phyloP scores from a whole-genome alignment of 2,329 filamentous ascomycete genomes.

The Hymenoscyphus fraxineus region DNA sequence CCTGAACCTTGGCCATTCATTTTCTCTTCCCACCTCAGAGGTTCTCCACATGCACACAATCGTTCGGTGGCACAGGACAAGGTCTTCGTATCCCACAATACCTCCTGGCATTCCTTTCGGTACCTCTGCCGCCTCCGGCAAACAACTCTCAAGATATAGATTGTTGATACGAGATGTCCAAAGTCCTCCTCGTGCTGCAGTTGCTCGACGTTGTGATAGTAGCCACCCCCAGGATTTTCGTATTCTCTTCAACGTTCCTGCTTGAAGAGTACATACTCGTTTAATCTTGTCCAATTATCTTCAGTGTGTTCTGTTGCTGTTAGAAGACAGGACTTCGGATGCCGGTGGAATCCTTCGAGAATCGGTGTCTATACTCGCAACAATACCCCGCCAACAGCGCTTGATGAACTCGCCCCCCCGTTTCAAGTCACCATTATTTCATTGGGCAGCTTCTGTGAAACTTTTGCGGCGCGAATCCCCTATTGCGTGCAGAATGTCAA shows the following conservation, averaged over 20 bases:
- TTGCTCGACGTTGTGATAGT: not conserved
- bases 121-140: not conserved
- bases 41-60: not conserved
- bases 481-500: constrained; percentile 2
- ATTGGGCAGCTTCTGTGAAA: not conserved
- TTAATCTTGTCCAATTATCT: not conserved
- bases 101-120: not conserved
- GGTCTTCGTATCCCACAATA: constrained; percentile 1
- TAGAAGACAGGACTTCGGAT: not conserved
- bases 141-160: not conserved
- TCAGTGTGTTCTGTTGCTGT: not conserved
- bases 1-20: not conserved
- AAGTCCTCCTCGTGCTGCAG: constrained; percentile 3
- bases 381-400: not conserved
- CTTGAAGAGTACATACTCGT: not conserved
- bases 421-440: not conserved
- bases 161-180: not conserved
- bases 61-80: not conserved
- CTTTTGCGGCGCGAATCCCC: constrained; percentile 1
- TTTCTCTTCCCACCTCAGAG: not conserved
- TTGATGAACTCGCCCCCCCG: not conserved
- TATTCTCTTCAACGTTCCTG: not conserved
- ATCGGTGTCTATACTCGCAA: not conserved
- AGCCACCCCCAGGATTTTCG: constrained; percentile 7
- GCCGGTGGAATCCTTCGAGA: constrained; percentile 4